Percentiles rank a stretch among this genome's conserved stretches.
Conservation (phyloP, 176 grass and related monocot genomes). For the Tillandsia fasciculata region DNA sequence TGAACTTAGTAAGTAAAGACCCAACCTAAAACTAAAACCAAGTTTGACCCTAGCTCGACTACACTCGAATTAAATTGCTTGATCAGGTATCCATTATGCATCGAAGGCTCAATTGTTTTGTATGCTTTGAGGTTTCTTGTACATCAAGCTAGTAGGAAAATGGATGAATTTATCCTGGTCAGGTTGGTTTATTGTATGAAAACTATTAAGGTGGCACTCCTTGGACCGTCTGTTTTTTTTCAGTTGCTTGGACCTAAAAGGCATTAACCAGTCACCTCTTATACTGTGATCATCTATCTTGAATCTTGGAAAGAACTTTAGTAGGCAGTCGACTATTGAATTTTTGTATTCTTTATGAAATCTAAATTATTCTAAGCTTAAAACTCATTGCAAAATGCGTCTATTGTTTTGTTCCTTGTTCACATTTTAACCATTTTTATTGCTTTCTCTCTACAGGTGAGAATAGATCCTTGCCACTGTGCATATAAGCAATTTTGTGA, state of each 20-base stretch:
- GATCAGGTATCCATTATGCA: neutral
- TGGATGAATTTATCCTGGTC: neutral
- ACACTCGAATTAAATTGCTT: too few species aligned
- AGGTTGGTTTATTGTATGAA: neutral
- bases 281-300: too few species aligned
- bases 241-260: neutral
- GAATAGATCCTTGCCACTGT: slow-evolving; percentile 56
- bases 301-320: too few species aligned
- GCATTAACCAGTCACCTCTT: too few species aligned
- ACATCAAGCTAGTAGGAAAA: neutral
- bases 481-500: slow-evolving; percentile 74
- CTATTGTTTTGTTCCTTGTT: too few species aligned
- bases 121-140: neutral
- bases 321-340: too few species aligned
- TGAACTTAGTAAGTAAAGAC: too few species aligned
- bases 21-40: too few species aligned
- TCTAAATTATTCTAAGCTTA: too few species aligned
- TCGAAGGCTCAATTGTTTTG: neutral
- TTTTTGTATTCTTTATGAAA: too few species aligned
- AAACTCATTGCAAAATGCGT: too few species aligned
- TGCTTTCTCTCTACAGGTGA: slow-evolving; percentile 41
- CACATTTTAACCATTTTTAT: neutral
- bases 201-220: neutral
- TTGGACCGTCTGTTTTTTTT: neutral
- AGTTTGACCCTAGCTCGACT: too few species aligned